These are phyloP conservation scores for Acacia pycnantha DNA, from an alignment of 331 rosid genomes.

Conservation along the genomic window DNA sequence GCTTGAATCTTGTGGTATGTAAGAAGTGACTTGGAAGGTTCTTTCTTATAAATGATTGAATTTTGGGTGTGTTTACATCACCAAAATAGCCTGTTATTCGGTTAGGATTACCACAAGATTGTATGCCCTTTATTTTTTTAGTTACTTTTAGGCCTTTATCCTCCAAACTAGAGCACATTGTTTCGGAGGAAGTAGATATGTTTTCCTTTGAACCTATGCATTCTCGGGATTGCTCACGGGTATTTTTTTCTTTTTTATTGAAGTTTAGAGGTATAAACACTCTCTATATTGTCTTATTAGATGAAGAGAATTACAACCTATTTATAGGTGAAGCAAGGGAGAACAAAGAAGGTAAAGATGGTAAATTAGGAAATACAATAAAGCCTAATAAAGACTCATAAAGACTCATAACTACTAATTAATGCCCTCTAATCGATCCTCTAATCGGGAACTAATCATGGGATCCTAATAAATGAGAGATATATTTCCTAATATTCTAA, in stretches of 20 bases:
- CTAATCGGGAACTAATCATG: no score
- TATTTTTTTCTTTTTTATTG: constrained; percentile 23
- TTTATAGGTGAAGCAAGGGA: no score
- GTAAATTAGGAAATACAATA: no score
- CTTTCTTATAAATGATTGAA: not conserved
- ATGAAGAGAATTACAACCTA: no score
- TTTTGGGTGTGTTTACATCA: not conserved
- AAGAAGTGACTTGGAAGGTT: not conserved
- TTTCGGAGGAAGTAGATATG: constrained; percentile 62
- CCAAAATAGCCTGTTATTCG: not conserved
- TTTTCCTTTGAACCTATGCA: constrained; percentile 90
- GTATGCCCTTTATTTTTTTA: not conserved
- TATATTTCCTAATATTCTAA: no score
- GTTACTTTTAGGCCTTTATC: not conserved
- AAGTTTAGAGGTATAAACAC: no score
- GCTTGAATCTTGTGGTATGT: not conserved
- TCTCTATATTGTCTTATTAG: no score
- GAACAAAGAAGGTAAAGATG: no score
- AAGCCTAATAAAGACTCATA: no score
- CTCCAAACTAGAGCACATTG: constrained; percentile 60
- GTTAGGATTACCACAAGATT: not conserved
- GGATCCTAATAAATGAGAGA: no score
- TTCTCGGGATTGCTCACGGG: constrained; percentile 88
- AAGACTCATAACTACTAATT: no score
- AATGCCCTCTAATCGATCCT: no score